phyloP scores from a whole-genome alignment of 1,284 basidiomycete genomes.

The Apiotrichum laibachii region DNA sequence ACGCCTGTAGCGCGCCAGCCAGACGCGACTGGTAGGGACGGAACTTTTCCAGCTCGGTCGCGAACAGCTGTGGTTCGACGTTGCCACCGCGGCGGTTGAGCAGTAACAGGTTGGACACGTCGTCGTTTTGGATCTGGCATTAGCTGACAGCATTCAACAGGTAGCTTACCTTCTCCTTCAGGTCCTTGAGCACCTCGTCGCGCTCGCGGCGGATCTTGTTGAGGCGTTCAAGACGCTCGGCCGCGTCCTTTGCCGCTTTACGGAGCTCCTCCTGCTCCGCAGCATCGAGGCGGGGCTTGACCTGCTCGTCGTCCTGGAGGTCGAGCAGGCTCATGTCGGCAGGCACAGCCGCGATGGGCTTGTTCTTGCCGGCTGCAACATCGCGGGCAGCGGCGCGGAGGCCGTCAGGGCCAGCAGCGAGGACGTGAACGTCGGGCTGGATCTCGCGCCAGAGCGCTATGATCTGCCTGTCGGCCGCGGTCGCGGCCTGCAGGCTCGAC shows the following conservation, averaged over 20 bases:
- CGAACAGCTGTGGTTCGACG: constrained; percentile 83
- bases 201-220: constrained; percentile 82
- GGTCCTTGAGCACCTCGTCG: constrained; percentile 79
- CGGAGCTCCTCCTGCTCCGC: constrained; percentile 66
- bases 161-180: constrained; percentile 66
- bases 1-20: constrained; percentile 69
- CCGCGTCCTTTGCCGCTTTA: constrained; percentile 69
- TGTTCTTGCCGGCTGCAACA: constrained; percentile 55
- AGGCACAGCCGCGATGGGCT: constrained; percentile 52
- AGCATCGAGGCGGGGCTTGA: constrained; percentile 49
- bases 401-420: constrained; percentile 52
- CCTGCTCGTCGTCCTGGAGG: constrained; percentile 57
- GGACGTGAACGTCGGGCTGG: constrained; percentile 63
- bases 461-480: constrained; percentile 74
- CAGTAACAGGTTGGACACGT: constrained; percentile 90
- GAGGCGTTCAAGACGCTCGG: constrained; percentile 69
- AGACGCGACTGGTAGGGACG: constrained; percentile 82
- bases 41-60: constrained; percentile 93
- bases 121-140: constrained; percentile 82
- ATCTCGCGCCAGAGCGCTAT: constrained; percentile 70
- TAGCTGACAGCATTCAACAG: not conserved
- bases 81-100: constrained; percentile 82
- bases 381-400: constrained; percentile 69
- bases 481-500: constrained; percentile 72
- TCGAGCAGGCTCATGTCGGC: constrained; percentile 49